phyloP scores from a whole-genome alignment of 2,329 filamentous ascomycete genomes.

The Tolypocladium tropicale region DNA sequence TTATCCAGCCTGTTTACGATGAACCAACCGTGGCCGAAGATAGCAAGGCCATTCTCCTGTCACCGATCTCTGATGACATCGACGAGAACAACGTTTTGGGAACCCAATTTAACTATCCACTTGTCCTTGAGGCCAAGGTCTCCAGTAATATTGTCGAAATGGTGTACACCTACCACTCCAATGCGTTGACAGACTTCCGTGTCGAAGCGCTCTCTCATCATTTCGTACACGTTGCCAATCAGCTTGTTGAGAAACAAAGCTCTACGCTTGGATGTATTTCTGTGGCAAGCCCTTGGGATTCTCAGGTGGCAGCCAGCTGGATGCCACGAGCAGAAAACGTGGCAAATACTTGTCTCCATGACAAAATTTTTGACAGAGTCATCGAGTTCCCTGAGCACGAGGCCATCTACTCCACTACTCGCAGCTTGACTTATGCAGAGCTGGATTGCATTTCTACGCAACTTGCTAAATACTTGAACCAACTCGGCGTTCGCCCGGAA shows the following conservation, averaged over 20 bases:
- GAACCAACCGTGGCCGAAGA: background rate
- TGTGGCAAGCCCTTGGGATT: background rate
- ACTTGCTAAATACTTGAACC: constrained; percentile 22
- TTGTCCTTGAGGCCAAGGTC: constrained; percentile 1
- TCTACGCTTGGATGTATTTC: background rate
- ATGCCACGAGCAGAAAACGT: background rate
- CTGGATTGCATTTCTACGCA: constrained; percentile 24
- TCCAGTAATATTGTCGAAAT: background rate
- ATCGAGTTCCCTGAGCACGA: constrained; percentile 16
- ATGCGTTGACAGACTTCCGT: background rate
- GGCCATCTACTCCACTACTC: constrained; percentile 33
- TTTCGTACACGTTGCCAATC: background rate
- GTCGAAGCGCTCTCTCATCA: constrained; percentile 1
- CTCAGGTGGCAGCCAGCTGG: background rate
- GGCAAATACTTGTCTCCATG: constrained; percentile 25
- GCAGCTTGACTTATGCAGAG: constrained; percentile 27
- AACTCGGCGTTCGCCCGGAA: background rate
- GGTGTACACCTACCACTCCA: constrained; percentile 2
- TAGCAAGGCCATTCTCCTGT: background rate
- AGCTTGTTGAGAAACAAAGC: background rate
- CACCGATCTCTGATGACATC: background rate
- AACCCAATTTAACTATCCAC: constrained; percentile 5
- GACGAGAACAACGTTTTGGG: background rate
- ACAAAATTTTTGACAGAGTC: constrained; percentile 27
- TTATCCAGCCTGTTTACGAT: constrained; percentile 5